These are phyloP conservation scores for Pyrenophora seminiperda DNA, from an alignment of 2,329 filamentous ascomycete genomes.

Conservation along the genomic window DNA sequence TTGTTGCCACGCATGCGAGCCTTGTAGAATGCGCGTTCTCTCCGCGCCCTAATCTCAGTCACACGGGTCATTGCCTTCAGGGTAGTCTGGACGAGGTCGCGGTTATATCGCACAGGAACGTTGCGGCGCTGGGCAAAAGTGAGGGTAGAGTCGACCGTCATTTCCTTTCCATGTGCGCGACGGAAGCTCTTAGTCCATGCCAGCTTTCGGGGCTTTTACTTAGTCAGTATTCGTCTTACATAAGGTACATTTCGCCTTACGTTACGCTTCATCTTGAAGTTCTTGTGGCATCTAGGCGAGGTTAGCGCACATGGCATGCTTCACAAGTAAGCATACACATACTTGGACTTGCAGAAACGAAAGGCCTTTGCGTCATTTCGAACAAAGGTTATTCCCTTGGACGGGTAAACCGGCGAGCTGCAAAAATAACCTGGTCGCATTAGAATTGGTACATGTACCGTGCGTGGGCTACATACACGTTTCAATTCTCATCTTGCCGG, in stretches of 20 bases:
- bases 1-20: conserved; percentile 90
- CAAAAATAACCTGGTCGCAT: conserved; percentile 62
- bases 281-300: conserved; percentile 66
- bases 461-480: conserved; percentile 3
- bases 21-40: conserved; percentile 94
- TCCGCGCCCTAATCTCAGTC: conserved; percentile 77
- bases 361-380: conserved; percentile 65
- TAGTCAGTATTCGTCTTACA: background rate
- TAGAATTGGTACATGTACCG: background rate
- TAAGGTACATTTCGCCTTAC: conserved; percentile 69
- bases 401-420: conserved; percentile 60
- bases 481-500: conserved; percentile 44
- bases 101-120: conserved; percentile 93
- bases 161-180: conserved; percentile 63
- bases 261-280: conserved; percentile 98
- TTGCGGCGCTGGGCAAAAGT: conserved; percentile 93
- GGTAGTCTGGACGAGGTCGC: conserved; percentile 84
- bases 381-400: conserved; percentile 63
- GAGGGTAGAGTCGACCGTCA: conserved; percentile 87
- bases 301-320: too few relatives aligned
- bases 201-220: conserved; percentile 8
- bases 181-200: conserved; percentile 57
- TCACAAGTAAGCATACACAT: too few relatives aligned
- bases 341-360: conserved; percentile 66
- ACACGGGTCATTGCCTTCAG: conserved; percentile 92